These are phyloP conservation scores for Porodaedalea pini DNA, from an alignment of 1,284 basidiomycete genomes.

Conservation along the genomic window DNA sequence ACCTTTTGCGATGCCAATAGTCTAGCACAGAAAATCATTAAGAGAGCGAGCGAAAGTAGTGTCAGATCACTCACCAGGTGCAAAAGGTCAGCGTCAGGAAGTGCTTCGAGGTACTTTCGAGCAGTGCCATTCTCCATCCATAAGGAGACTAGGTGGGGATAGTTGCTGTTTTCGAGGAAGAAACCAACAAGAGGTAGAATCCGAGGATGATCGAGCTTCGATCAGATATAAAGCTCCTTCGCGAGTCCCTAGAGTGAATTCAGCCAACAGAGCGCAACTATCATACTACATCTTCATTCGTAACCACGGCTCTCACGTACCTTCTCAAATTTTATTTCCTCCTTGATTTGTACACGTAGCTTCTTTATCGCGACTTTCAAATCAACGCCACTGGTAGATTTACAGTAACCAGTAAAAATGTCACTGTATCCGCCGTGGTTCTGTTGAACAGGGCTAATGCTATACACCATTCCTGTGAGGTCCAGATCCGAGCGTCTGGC, in stretches of 20 bases:
- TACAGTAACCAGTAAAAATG: slow-evolving; percentile 4
- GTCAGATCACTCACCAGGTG: not conserved
- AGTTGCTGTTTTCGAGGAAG: not conserved
- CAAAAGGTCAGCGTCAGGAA: not conserved
- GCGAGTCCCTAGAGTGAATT: slow-evolving; percentile 2
- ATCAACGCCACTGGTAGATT: not conserved
- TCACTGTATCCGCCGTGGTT: slow-evolving; percentile 14
- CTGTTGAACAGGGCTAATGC: not conserved
- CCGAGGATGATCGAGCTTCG: slow-evolving; percentile 12
- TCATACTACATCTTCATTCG: not conserved
- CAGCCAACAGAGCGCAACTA: not conserved
- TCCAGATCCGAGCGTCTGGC: not conserved
- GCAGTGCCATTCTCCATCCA: slow-evolving; percentile 17
- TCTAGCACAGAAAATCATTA: not conserved
- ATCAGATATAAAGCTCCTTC: slow-evolving; percentile 11
- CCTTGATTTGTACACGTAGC: not conserved
- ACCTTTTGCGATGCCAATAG: not conserved
- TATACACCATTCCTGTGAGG: not conserved
- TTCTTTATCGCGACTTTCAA: slow-evolving; percentile 4
- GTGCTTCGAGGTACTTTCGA: not conserved
- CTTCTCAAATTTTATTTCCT: not conserved
- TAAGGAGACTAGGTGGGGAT: slow-evolving; percentile 5
- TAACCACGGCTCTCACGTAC: too few relatives aligned
- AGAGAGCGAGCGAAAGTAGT: not conserved
- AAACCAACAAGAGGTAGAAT: slow-evolving; percentile 14